Conservation (phyloP, 805 yeast species). For the Candida verbasci region DNA sequence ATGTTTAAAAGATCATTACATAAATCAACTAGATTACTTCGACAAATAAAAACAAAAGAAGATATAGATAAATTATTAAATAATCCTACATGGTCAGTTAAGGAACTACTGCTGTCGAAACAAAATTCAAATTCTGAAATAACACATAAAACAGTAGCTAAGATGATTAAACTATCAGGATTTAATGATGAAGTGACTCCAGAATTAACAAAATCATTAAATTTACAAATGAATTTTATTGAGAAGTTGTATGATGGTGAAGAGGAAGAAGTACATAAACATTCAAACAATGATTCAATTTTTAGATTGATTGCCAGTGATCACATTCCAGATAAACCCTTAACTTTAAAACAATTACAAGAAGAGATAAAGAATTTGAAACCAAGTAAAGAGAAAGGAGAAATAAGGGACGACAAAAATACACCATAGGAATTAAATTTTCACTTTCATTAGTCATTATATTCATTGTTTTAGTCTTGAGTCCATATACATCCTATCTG, state of each 20-base stretch:
- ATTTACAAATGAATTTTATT: conserved; percentile 34
- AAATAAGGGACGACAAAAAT: too few species aligned
- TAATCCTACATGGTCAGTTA: conserved; percentile 16
- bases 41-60: conserved; percentile 2
- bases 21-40: not conserved
- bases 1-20: conserved; percentile 3
- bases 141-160: conserved; percentile 11
- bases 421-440: too few species aligned
- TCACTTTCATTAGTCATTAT: too few species aligned
- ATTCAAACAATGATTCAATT: conserved; percentile 15
- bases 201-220: conserved; percentile 21
- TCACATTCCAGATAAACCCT: conserved; percentile 20
- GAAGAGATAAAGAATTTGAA: conserved; percentile 12
- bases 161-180: conserved; percentile 33
- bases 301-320: conserved; percentile 35
- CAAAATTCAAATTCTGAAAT: conserved; percentile 6
- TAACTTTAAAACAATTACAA: conserved; percentile 17
- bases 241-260: conserved; percentile 24
- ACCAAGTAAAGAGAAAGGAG: conserved; percentile 20
- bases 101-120: conserved; percentile 12
- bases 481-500: conserved; percentile 80
- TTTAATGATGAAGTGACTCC: conserved; percentile 10
- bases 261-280: conserved; percentile 5
- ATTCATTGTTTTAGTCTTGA: conserved; percentile 42
- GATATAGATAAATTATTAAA: conserved; percentile 9